These are phyloP conservation scores for Schizochytrium sp. DNA, from an alignment of 108 stramenopile genomes.

Conservation along the genomic window DNA sequence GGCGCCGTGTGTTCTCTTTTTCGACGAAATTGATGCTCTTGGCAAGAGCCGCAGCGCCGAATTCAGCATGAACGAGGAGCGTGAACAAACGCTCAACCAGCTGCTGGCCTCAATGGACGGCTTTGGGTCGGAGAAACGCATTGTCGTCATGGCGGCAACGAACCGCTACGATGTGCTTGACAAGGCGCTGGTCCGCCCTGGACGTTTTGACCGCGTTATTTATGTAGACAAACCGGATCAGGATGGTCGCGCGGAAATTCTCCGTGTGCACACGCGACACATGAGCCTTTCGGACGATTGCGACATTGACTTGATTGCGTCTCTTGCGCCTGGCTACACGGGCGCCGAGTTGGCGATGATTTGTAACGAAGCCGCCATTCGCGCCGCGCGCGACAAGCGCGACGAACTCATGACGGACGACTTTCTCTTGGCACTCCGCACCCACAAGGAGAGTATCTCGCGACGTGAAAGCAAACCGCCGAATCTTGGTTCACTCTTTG, in stretches of 20 bases:
- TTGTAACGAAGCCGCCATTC: constrained; percentile 85
- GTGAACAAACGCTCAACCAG: constrained; percentile 98
- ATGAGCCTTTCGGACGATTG: constrained; percentile 54
- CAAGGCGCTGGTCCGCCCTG: constrained; percentile 96
- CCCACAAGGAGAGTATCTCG: neutral
- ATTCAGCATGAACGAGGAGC: constrained; percentile 59
- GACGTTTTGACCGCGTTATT: constrained; percentile 96
- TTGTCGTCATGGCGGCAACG: constrained; percentile 98
- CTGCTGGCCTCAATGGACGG: constrained; percentile 85
- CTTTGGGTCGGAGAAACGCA: constrained; percentile 60
- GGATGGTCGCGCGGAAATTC: constrained; percentile 81
- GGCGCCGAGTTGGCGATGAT: constrained; percentile 88
- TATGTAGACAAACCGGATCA: constrained; percentile 96
- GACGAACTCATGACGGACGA: constrained; percentile 3
- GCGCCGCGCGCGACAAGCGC: constrained; percentile 57
- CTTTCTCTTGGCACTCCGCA: neutral
- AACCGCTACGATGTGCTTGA: constrained; percentile 98
- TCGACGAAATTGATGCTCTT: constrained; percentile 99
- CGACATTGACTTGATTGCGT: constrained; percentile 59
- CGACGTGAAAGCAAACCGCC: neutral
- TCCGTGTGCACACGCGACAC: constrained; percentile 72
- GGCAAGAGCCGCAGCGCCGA: constrained; percentile 90
- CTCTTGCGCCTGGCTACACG: constrained; percentile 63
- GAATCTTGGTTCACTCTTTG: neutral
- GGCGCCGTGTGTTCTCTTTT: constrained; percentile 97